Evolutionary conservation across 1,139 yeast genomes (phyloP).

Genomic region (Spathaspora sp.): DNA sequence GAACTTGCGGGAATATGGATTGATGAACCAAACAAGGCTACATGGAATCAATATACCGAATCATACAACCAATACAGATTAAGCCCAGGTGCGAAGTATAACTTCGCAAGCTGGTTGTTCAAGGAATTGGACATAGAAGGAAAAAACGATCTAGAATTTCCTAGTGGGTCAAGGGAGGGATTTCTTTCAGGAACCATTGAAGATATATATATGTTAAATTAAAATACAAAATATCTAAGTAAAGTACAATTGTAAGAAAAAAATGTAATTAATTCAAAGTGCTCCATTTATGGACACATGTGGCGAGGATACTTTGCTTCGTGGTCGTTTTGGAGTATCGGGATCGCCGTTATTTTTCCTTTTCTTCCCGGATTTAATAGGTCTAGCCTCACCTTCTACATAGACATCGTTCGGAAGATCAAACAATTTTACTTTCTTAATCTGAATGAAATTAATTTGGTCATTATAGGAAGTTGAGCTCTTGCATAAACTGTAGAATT

Average conservation of each 20-base stretch:
- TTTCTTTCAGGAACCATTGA: constrained; percentile 10
- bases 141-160: neutral
- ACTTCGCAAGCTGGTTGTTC: constrained; percentile 15
- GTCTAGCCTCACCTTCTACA: constrained; percentile 60
- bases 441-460: constrained; percentile 57
- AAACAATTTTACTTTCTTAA: constrained; percentile 75
- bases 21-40: constrained; percentile 21
- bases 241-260: neutral
- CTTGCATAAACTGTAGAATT: constrained; percentile 78
- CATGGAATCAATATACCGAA: constrained; percentile 33
- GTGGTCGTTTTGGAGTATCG: neutral
- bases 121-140: constrained; percentile 6
- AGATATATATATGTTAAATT: constrained; percentile 9
- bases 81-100: constrained; percentile 2
- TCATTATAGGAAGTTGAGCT: constrained; percentile 67
- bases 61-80: constrained; percentile 22
- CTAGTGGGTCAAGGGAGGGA: neutral
- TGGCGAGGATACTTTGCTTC: neutral
- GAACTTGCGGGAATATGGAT: constrained; percentile 32
- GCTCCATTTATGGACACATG: constrained; percentile 8
- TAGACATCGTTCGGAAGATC: constrained; percentile 87
- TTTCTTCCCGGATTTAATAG: neutral
- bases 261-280: no score
- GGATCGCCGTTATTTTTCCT: neutral
- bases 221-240: neutral